Evolutionary conservation across 306 rosid genomes (phyloP), one percentile per base, ranked within the genome.

Genomic region (Trichosanthes cucumerina): DNA sequence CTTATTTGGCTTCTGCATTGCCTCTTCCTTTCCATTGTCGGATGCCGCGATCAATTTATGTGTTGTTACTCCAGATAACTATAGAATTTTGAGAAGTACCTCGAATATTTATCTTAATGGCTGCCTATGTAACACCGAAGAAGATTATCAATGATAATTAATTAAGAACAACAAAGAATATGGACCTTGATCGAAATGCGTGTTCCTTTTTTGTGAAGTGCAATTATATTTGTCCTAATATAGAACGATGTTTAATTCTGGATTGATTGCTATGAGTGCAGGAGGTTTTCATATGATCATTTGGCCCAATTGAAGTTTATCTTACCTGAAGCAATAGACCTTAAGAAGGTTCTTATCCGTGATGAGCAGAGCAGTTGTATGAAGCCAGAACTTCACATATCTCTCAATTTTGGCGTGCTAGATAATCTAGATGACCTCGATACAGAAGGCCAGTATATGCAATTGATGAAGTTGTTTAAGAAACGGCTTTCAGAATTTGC

Each of bases 231-330:
- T 28, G 11, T 33, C 13, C 24, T 2, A 18, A 1, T 64, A 4
- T 64, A 16, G 13, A 24, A 15, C 18, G 71, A 34, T 8, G 2
- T 53, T 3, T n/a, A 0, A 14, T 76, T 54, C 21, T 19, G 7
- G 10, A 19, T n/a, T 28, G 62, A 28, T 44, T 43, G 18, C 7
- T 21, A 7, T 5, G 70, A 81, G 44, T 78, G 28, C 77, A 92
- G 98, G 98, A 94, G 95, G 82, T 94, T 94, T 85, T 89, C 94
- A 0, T 82, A 81, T 44, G 24, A 76, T 46, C 92, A 92, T 86
- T 75, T 94, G 81, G 98, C 97, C 39, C 93, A 94, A 76, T 65
- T 94, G 87, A 92, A 90, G 83, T 89, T 80, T 68, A 78, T 92
- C 36, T 85, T 92, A 24, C 93, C 89, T n/a, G 92, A 90, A 86